Evolutionary conservation across 805 yeast genomes (phyloP).

Genomic region (Lachancea lanzarotensis): DNA sequence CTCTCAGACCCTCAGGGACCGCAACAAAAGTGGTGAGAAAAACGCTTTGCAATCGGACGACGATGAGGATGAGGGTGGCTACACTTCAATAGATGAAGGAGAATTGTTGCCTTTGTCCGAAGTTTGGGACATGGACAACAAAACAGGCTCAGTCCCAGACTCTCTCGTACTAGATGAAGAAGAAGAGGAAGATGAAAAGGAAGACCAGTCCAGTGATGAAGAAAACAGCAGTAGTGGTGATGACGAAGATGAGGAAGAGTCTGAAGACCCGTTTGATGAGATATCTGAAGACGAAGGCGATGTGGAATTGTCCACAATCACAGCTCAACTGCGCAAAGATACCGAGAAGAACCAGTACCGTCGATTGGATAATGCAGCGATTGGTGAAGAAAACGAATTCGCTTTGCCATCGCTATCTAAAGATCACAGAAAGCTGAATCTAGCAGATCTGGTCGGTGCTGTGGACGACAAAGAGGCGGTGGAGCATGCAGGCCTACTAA

Average conservation of each 20-base stretch:
- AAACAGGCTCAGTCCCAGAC: slow-evolving; percentile 16
- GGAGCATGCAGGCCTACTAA: slow-evolving; percentile 45
- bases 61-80: slow-evolving; percentile 50
- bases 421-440: slow-evolving; percentile 40
- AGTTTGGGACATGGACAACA: slow-evolving; percentile 80
- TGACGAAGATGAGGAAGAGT: slow-evolving; percentile 14
- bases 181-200: slow-evolving; percentile 8
- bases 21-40: slow-evolving; percentile 20
- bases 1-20: slow-evolving; percentile 63
- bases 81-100: slow-evolving; percentile 68
- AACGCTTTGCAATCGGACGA: slow-evolving; percentile 11
- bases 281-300: slow-evolving; percentile 44
- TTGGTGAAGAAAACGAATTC: slow-evolving; percentile 61
- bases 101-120: slow-evolving; percentile 75
- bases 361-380: slow-evolving; percentile 45
- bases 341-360: slow-evolving; percentile 34
- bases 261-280: slow-evolving; percentile 32
- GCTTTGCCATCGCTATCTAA: slow-evolving; percentile 48
- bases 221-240: slow-evolving; percentile 16
- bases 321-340: slow-evolving; percentile 33
- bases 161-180: slow-evolving; percentile 8
- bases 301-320: slow-evolving; percentile 47
- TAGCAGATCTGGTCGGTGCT: slow-evolving; percentile 70
- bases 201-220: slow-evolving; percentile 4
- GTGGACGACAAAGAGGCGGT: slow-evolving; percentile 45